Percentiles rank a stretch among this genome's conserved stretches.
These are phyloP conservation scores for Phytopythium sindhum DNA, from an alignment of 352 stramenopile genomes.

Conservation along the genomic window DNA sequence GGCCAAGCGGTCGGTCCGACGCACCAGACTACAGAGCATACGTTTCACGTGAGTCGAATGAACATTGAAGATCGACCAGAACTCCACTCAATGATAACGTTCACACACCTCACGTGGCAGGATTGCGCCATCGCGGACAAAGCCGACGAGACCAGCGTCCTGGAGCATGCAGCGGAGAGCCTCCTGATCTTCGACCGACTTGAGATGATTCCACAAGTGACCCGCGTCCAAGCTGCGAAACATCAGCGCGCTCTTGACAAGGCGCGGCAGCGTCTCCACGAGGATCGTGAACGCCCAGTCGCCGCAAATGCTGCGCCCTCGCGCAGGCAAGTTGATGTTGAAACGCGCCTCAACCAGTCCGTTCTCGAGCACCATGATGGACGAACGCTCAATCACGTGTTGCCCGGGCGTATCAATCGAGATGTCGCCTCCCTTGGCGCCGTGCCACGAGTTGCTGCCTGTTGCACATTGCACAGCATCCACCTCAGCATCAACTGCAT, in stretches of 20 bases:
- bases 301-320: conserved; percentile 92
- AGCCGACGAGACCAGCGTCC: conserved; percentile 82
- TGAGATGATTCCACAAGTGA: conserved; percentile 83
- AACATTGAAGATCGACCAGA: background rate
- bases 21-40: conserved; percentile 35
- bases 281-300: conserved; percentile 92
- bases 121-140: conserved; percentile 92
- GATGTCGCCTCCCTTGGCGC: conserved; percentile 93
- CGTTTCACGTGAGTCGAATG: background rate
- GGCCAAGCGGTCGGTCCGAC: conserved; percentile 47
- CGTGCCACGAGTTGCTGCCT: conserved; percentile 75
- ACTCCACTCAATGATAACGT: background rate
- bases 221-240: conserved; percentile 64
- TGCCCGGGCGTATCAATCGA: conserved; percentile 91
- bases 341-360: conserved; percentile 92
- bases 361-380: conserved; percentile 69
- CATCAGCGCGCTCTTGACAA: conserved; percentile 82
- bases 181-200: conserved; percentile 92
- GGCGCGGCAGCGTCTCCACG: conserved; percentile 78
- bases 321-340: conserved; percentile 94
- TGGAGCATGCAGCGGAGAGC: conserved; percentile 85
- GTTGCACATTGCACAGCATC: background rate
- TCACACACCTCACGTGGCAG: conserved; percentile 70
- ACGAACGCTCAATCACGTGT: conserved; percentile 93
- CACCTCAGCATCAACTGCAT: background rate